These are phyloP conservation scores for Exophiala spinifera DNA, from an alignment of 2,329 filamentous ascomycete genomes.

Conservation along the genomic window DNA sequence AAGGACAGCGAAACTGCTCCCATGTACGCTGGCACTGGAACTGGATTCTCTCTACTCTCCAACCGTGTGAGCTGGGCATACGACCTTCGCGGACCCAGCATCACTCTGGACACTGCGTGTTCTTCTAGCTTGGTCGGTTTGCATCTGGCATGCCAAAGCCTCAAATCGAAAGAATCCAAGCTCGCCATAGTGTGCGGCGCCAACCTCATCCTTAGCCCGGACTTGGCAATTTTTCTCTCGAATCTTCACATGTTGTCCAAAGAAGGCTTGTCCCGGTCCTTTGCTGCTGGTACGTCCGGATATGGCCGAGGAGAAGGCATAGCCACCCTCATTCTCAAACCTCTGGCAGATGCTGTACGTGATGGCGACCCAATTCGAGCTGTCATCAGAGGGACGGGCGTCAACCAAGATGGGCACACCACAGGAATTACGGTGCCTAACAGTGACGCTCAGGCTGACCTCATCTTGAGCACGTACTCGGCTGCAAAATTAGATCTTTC, in stretches of 20 bases:
- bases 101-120: slow-evolving; percentile 13
- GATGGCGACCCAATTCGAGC: slow-evolving; percentile 9
- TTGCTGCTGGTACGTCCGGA: slow-evolving; percentile 28
- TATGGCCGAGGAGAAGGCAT: slow-evolving; percentile 14
- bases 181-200: slow-evolving; percentile 16
- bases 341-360: slow-evolving; percentile 2
- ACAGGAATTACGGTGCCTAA: slow-evolving; percentile 1
- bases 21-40: slow-evolving; percentile 27
- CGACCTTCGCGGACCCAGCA: slow-evolving; percentile 34
- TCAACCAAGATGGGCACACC: slow-evolving; percentile 7
- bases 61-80: slow-evolving; percentile 30
- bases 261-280: slow-evolving; percentile 12
- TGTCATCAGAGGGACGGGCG: slow-evolving; percentile 1
- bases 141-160: slow-evolving; percentile 27
- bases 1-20: slow-evolving; percentile 31
- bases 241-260: slow-evolving; percentile 30
- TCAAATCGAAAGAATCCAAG: slow-evolving; percentile 20
- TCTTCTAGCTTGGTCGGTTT: slow-evolving; percentile 19
- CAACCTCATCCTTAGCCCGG: slow-evolving; percentile 12
- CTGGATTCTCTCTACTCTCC: slow-evolving; percentile 37
- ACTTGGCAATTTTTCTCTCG: slow-evolving; percentile 23
- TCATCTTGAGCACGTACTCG: slow-evolving; percentile 1
- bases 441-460: neutral
- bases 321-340: slow-evolving; percentile 2
- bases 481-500: slow-evolving; percentile 28